Conservation (phyloP, 345 rosid genomes). For the Leavenworthia alabamica region DNA sequence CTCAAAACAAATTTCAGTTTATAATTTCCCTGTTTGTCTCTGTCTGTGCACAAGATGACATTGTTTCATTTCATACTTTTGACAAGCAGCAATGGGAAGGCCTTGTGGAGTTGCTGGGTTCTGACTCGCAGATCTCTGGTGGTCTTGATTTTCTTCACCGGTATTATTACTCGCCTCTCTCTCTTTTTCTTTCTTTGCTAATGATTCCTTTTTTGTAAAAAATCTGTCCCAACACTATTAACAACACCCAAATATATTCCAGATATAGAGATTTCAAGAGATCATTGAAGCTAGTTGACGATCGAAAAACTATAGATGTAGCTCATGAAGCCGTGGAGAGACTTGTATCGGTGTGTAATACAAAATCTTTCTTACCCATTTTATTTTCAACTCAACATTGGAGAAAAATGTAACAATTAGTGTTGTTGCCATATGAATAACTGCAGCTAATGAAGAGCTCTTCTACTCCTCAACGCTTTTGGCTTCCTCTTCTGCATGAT, state of each 20-base stretch:
- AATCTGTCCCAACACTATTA: background rate
- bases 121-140: constrained; percentile 69
- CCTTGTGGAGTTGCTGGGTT: constrained; percentile 71
- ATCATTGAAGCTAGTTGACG: constrained; percentile 53
- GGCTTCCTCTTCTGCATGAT: constrained; percentile 85
- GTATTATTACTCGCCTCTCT: constrained; percentile 36
- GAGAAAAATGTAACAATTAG: background rate
- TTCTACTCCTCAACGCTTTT: constrained; percentile 83
- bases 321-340: constrained; percentile 65
- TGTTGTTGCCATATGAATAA: background rate
- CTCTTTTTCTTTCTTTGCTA: background rate
- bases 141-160: constrained; percentile 92
- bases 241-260: constrained; percentile 10
- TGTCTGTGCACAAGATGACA: background rate
- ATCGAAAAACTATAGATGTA: constrained; percentile 52
- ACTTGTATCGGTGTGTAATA: constrained; percentile 57
- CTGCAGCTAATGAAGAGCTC: constrained; percentile 90
- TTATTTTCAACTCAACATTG: background rate
- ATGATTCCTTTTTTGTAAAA: background rate
- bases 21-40: background rate
- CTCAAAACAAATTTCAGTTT: background rate
- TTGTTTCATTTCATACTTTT: background rate
- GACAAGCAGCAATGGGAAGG: constrained; percentile 94
- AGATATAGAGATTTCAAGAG: constrained; percentile 96
- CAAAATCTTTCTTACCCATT: background rate